Base-by-base conservation (phyloP, 345 rosid genomes). In the Geranium brycei region DNA sequence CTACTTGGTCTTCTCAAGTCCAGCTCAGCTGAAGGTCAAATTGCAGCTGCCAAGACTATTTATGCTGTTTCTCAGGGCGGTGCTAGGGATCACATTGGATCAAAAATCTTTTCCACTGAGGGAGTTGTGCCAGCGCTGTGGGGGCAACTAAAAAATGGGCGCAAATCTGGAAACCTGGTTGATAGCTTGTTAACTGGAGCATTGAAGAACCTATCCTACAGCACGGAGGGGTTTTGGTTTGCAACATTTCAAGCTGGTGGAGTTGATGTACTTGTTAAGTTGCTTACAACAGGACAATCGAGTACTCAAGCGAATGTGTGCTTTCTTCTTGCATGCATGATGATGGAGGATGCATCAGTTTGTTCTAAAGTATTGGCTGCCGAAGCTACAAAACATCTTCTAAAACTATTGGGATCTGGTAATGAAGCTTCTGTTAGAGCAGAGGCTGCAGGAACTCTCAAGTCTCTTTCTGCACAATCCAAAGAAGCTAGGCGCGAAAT, bases 21-120 rank as follows among this genome's bases (percentile, higher is more conserved):
- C 65, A 91, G 83, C 80, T 95, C 99, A 51, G 84, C 85, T 19
- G 99, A 91, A 65, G 91, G 96, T 74, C 99, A 95, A 79, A 85
- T 91, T 69, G 91, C 99, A 31, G 87, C 99, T 30, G 97, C 99
- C 51, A 91, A 95, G 73, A 95, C 97, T 60, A 82, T 95, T 64
- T 84, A 81, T 77, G 96, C 99, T 41, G 99, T 95, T 73, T 95
- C 97, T 70, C 97, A 88, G 79, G 97, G 85, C 61, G 99, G 97
- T 59, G 84, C 85, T 18, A 91, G 81, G 81, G 99, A 95, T 78
- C 95, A 95, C 67, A 92, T 95, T 78, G 99, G 99, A 67, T 95
- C 96, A 10, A 95, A 95, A 65, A 95, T 95, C 60, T 95, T 95
- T 81, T 95, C 99, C 61, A 95, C 99, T 4, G 99, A 95, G 84